These are phyloP conservation scores for Malus sieversii DNA, from an alignment of 306 rosid genomes.

Conservation along the genomic window DNA sequence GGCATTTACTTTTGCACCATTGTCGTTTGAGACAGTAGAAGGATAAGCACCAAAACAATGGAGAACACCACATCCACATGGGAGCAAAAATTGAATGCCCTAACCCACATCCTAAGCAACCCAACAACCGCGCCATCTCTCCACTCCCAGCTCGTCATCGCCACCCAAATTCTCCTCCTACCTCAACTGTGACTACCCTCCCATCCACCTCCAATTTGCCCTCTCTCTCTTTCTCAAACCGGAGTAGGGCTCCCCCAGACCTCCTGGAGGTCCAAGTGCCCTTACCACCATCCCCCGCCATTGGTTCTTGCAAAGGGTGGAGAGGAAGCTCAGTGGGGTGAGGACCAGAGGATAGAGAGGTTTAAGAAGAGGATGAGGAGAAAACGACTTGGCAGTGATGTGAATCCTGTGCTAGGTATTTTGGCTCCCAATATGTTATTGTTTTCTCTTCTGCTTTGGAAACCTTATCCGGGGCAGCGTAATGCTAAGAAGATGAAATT, in stretches of 20 bases:
- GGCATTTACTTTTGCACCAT: neutral
- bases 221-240: slow-evolving; percentile 55
- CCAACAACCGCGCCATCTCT: slow-evolving; percentile 59
- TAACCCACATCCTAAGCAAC: slow-evolving; percentile 68
- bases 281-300: slow-evolving; percentile 73
- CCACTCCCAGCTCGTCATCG: slow-evolving; percentile 62
- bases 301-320: slow-evolving; percentile 58
- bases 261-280: slow-evolving; percentile 86
- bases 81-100: slow-evolving; percentile 51
- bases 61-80: slow-evolving; percentile 45
- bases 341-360: slow-evolving; percentile 31
- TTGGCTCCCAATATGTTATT: slow-evolving; percentile 46
- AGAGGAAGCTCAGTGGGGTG: slow-evolving; percentile 53
- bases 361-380: slow-evolving; percentile 52
- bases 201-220: slow-evolving; percentile 46
- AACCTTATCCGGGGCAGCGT: slow-evolving; percentile 25
- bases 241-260: slow-evolving; percentile 33
- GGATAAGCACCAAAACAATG: slow-evolving; percentile 8
- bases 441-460: slow-evolving; percentile 53
- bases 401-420: slow-evolving; percentile 49
- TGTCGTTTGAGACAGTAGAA: neutral
- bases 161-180: slow-evolving; percentile 66
- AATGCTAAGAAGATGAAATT: rapidly evolving
- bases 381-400: slow-evolving; percentile 24
- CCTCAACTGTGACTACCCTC: slow-evolving; percentile 78